Base-by-base conservation (phyloP, 345 rosid genomes). In the Eucalyptus erythrocorys region DNA sequence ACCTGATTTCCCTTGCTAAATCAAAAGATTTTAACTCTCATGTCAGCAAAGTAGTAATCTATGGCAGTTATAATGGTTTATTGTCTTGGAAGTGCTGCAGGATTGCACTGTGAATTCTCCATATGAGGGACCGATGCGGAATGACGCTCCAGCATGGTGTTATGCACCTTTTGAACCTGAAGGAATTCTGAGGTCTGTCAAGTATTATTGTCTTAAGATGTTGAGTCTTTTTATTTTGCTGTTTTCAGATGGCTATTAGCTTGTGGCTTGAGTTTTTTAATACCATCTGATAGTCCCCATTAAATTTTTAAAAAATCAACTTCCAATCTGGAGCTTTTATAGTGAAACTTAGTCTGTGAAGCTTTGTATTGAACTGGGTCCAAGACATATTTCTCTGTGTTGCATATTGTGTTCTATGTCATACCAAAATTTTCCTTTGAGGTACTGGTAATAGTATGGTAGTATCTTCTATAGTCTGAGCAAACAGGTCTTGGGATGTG, bases 141-240 rank as follows among this genome's bases (percentile, higher is more conserved):
- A 51, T 85, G 93, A 90, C 89, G 98, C 98, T 91, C 96, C 99
- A 26, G 91, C 98, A 16, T 96, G 99, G 99, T 97, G 99, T 87
- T 91, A 85, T 88, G 97, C 99, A 66, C 98, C 99, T 48, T 96
- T 96, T 86, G 99, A 96, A 91, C 99, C 99, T 86, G 99, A 97
- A 92, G 99, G 99, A 89, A 88, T 95, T 89, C 88, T 97, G 86
- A 97, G 99, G 99, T 96, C 79, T 87, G 86, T 84, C 48, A 48
- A 48, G 14, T n/a, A 51, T 37, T 30, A 27, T 32, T 19, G 40
- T 49, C 47, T 21, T 21, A 40, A 76, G 45, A 64, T 76, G 15
- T 76, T 10, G 1, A 76, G 30, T 76, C 27, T 40, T 76, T 71
- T 76, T 76, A 11, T 76, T 76, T 76, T 76, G 15, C 47, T 76